phyloP scores from a whole-genome alignment of 345 rosid genomes.

The Viola odorata region DNA sequence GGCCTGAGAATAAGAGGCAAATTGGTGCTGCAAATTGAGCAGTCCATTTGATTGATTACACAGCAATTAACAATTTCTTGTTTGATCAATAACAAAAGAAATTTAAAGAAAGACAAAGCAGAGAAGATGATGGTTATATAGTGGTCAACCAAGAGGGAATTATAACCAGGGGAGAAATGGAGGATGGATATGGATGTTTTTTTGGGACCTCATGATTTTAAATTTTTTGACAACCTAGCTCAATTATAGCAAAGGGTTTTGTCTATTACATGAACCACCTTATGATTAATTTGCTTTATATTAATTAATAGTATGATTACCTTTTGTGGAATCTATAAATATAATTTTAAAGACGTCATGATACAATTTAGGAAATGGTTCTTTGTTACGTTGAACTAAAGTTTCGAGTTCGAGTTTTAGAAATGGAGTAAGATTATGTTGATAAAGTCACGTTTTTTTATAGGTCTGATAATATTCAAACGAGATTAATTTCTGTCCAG shows the following conservation, averaged over 20 bases:
- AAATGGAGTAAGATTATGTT: too few species aligned
- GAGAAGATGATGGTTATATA: background rate
- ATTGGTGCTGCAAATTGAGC: slow-evolving; percentile 63
- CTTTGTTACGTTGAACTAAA: too few species aligned
- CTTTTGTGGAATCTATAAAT: too few species aligned
- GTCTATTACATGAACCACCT: background rate
- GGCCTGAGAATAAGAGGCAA: slow-evolving; percentile 69
- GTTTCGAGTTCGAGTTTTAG: too few species aligned
- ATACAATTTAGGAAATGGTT: too few species aligned
- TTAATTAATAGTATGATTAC: background rate
- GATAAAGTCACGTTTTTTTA: too few species aligned
- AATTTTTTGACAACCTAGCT: background rate
- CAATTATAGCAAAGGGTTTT: slow-evolving; percentile 9
- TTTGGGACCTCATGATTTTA: slow-evolving; percentile 15
- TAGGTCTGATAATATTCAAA: too few species aligned
- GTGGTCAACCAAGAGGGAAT: background rate
- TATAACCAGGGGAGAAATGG: slow-evolving; percentile 2
- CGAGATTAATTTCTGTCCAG: too few species aligned
- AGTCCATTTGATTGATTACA: slow-evolving; percentile 45
- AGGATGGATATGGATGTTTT: slow-evolving; percentile 13
- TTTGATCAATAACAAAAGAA: background rate
- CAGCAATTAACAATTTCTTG: too few species aligned
- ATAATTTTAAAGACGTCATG: too few species aligned
- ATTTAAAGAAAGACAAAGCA: background rate
- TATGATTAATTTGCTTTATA: slow-evolving; percentile 16